Base-by-base conservation (phyloP, 2,329 filamentous ascomycete genomes). In the Bipolaris zeicola region DNA sequence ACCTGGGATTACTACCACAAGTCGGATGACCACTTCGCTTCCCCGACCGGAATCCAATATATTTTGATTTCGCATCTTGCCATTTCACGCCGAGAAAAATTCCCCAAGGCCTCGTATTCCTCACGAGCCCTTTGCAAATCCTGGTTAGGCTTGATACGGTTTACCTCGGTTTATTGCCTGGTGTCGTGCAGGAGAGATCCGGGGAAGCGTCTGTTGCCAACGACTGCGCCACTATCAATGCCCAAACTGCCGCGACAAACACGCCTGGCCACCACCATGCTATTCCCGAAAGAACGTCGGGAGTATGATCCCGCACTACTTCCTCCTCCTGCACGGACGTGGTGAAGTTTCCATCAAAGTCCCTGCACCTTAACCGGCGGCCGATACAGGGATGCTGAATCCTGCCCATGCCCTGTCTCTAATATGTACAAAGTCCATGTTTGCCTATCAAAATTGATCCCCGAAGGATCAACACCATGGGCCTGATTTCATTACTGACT, bases 281-380 rank as follows among this genome's bases (percentile, higher is more conserved):
- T n/a, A 14, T 24, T 39, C 18, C 33, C 18, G 28, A 41, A 28
- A 10, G 16, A 34, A 13, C 26, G n/a, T 37, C 39, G 52, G 52
- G 44, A 5, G 39, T 50, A 51, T 41, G 26, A 20, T 33, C 10
- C 34, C 41, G 34, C 39, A 39, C 34, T 16, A 22, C 10, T 18
- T 24, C 13, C 20, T 24, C 16, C 16, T 16, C 33, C 24, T 49
- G 52, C 34, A 51, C 26, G 34, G 41, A 5, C 39, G 26, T 20
- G 13, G 2, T 34, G 22, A 31, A 14, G 10, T 24, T 36, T 20
- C 26, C 13, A 22, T 24, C 24, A 14, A 22, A 50, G 45, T 16
- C 44, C 38, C 38, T 44, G 46, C 24, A 50, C 5, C 37, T 54
- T 50, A 24, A 13, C 38, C 45, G 45, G 46, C 22, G 26, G 38